Conservation (phyloP, 2,329 filamentous ascomycete genomes). For the Orbilia blumenaviensis region DNA sequence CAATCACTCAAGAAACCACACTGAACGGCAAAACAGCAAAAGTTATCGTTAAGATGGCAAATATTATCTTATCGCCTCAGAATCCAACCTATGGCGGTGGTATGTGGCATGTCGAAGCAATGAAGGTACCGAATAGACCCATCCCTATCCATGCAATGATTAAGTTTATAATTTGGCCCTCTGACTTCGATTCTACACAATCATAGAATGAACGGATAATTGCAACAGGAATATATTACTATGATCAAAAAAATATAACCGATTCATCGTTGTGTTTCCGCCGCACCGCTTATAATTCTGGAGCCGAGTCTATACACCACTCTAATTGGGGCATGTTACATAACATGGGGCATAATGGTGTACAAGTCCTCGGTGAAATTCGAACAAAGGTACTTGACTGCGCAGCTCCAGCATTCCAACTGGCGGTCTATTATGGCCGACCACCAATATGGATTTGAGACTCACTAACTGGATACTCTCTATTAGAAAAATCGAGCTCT, state of each 20-base stretch:
- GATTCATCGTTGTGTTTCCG: constrained; percentile 59
- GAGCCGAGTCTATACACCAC: neutral
- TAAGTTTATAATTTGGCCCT: neutral
- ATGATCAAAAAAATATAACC: constrained; percentile 70
- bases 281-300: neutral
- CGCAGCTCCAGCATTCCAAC: too few relatives aligned
- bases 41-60: constrained; percentile 71
- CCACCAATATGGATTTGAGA: neutral
- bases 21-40: constrained; percentile 65
- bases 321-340: too few relatives aligned
- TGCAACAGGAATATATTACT: constrained; percentile 71
- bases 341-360: too few relatives aligned
- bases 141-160: too few relatives aligned
- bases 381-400: constrained; percentile 8
- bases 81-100: constrained; percentile 65
- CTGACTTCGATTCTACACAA: neutral
- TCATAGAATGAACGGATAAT: constrained; percentile 70
- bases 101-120: constrained; percentile 68
- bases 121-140: too few relatives aligned
- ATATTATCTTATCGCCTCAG: constrained; percentile 69
- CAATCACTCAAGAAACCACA: neutral
- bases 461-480: neutral
- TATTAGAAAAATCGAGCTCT: constrained; percentile 15
- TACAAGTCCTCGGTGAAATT: constrained; percentile 5
- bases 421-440: too few relatives aligned